Evolutionary conservation across 345 rosid genomes (phyloP).

Genomic region (Eucalyptus sp.): DNA sequence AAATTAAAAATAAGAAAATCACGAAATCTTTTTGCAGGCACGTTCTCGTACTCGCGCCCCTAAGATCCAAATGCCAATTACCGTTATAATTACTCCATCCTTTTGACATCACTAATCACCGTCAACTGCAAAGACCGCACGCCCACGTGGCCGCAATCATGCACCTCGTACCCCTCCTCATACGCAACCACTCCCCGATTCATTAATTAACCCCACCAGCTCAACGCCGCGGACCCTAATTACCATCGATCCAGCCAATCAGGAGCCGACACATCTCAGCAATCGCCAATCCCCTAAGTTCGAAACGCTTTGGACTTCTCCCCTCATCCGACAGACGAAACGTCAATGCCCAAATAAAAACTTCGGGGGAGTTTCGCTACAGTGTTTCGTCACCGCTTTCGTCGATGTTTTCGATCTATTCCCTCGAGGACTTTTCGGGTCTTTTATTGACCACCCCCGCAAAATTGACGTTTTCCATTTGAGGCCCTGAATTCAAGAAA

Average conservation of each 20-base stretch:
- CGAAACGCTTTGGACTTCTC: background rate
- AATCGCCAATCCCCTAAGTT: background rate
- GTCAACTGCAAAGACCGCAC: background rate
- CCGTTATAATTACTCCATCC: background rate
- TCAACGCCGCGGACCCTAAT: background rate
- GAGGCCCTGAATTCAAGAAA: background rate
- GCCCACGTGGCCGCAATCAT: background rate
- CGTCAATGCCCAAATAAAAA: background rate
- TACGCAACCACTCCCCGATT: background rate
- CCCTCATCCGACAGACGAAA: background rate
- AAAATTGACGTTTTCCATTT: background rate
- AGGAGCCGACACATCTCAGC: background rate
- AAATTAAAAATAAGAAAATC: background rate
- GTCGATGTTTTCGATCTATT: background rate
- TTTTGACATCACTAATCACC: background rate
- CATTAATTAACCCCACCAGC: background rate
- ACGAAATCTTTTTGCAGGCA: background rate
- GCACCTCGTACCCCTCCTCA: background rate
- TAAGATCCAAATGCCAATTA: background rate
- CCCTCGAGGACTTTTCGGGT: background rate
- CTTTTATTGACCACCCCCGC: background rate
- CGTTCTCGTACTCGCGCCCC: background rate
- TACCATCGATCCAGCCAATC: background rate
- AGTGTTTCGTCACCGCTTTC: background rate
- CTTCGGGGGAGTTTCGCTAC: background rate